Evolutionary conservation across 768 basidiomycete genomes (phyloP).

Genomic region (Kwoniella europaea): DNA sequence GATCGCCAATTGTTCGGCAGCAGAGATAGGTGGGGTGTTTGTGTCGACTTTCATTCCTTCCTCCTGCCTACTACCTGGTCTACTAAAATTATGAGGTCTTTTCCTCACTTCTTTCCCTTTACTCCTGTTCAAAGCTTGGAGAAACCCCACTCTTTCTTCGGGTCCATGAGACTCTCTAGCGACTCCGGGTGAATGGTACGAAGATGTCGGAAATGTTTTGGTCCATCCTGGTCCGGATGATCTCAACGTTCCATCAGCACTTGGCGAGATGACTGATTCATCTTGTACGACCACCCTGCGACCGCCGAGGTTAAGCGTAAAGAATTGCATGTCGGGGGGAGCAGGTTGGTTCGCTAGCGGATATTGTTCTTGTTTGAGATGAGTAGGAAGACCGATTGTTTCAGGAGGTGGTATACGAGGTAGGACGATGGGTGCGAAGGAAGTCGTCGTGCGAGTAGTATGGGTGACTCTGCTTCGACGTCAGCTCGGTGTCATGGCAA

Average conservation of each 20-base stretch:
- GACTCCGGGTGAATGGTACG: background rate
- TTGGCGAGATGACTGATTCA: constrained; percentile 17
- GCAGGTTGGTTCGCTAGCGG: constrained; percentile 45
- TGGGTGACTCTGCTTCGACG: constrained; percentile 41
- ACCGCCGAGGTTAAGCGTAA: constrained; percentile 44
- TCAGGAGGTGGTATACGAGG: constrained; percentile 45
- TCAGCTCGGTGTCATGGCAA: constrained; percentile 15
- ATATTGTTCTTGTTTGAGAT: constrained; percentile 34
- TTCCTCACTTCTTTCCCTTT: constrained; percentile 43
- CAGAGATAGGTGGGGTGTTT: constrained; percentile 14
- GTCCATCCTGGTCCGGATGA: constrained; percentile 25
- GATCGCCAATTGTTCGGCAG: constrained; percentile 14
- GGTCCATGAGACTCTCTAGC: background rate
- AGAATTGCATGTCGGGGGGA: constrained; percentile 49
- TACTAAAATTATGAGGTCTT: constrained; percentile 31
- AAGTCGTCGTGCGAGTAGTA: constrained; percentile 50
- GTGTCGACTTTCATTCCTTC: constrained; percentile 12
- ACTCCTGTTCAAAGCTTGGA: constrained; percentile 26
- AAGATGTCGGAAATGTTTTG: constrained; percentile 3
- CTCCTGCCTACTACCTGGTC: constrained; percentile 13
- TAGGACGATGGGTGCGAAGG: constrained; percentile 44
- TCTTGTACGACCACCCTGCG: constrained; percentile 47
- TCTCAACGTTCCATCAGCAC: background rate
- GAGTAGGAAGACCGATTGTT: constrained; percentile 29
- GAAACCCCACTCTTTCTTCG: constrained; percentile 25